These are phyloP conservation scores for Aspergillus sp. DNA, from an alignment of 2,329 filamentous ascomycete species.

Conservation along the genomic window DNA sequence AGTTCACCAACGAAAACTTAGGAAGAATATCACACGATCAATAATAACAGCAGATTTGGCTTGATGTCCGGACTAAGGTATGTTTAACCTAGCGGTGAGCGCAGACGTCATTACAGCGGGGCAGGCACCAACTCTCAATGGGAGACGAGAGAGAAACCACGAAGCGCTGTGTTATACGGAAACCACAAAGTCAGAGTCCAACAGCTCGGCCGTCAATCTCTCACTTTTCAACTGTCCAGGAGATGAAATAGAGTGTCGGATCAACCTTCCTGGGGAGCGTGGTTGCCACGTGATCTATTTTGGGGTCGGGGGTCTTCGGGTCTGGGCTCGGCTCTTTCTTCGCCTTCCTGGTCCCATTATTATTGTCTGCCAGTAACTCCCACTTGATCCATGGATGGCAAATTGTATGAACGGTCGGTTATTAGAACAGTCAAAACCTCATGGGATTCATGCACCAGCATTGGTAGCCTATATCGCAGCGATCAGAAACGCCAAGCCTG, in stretches of 20 bases:
- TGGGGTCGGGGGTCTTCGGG: no score
- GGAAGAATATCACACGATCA: slow-evolving; percentile 13
- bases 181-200: background rate
- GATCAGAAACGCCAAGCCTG: background rate
- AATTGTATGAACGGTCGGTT: no score
- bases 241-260: no score
- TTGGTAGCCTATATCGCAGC: no score
- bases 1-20: background rate
- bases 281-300: no score
- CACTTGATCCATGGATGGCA: no score
- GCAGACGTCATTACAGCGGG: slow-evolving; percentile 25
- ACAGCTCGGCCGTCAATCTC: background rate
- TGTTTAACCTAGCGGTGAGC: slow-evolving; percentile 15
- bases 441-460: no score
- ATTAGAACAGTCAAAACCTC: no score
- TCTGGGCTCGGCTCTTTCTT: no score
- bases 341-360: no score
- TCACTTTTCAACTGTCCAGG: background rate
- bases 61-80: slow-evolving; percentile 23
- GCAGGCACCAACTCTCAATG: slow-evolving; percentile 10
- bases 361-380: no score
- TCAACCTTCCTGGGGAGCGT: background rate
- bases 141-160: background rate
- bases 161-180: background rate
- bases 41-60: slow-evolving; percentile 15